phyloP scores from a whole-genome alignment of 345 rosid genomes.

The Hibiscus syriacus region DNA sequence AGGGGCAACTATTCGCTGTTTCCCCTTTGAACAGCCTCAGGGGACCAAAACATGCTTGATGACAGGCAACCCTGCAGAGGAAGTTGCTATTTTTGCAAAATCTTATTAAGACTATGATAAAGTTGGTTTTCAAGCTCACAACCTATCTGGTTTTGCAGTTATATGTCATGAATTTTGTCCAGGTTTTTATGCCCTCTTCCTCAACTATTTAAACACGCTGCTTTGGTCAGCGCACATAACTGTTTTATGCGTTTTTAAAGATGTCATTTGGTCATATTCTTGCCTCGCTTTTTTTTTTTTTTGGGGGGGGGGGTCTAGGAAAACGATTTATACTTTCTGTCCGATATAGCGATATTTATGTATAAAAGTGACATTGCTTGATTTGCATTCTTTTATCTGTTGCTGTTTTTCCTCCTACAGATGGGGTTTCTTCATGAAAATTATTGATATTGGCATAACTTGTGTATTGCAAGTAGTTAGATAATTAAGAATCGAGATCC shows the following conservation, averaged over 20 bases:
- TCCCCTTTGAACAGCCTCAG: slow-evolving; percentile 70
- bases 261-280: neutral
- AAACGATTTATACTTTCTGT: neutral
- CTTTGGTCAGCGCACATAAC: too few relatives aligned
- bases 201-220: neutral
- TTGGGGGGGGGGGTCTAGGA: neutral
- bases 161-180: neutral
- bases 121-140: neutral
- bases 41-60: slow-evolving; percentile 67
- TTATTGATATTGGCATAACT: too few relatives aligned
- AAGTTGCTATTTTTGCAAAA: slow-evolving; percentile 87
- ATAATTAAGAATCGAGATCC: too few relatives aligned
- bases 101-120: slow-evolving; percentile 35
- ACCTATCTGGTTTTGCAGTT: neutral
- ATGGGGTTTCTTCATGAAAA: neutral
- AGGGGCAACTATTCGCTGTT: slow-evolving; percentile 87
- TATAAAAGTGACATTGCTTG: neutral
- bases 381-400: neutral
- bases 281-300: neutral
- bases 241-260: neutral
- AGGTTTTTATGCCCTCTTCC: neutral
- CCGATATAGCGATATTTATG: neutral
- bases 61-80: slow-evolving; percentile 72
- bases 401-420: neutral
- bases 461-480: too few relatives aligned